phyloP scores from a whole-genome alignment of 495 filamentous ascomycete species.

The Hypoxylon fragiforme region DNA sequence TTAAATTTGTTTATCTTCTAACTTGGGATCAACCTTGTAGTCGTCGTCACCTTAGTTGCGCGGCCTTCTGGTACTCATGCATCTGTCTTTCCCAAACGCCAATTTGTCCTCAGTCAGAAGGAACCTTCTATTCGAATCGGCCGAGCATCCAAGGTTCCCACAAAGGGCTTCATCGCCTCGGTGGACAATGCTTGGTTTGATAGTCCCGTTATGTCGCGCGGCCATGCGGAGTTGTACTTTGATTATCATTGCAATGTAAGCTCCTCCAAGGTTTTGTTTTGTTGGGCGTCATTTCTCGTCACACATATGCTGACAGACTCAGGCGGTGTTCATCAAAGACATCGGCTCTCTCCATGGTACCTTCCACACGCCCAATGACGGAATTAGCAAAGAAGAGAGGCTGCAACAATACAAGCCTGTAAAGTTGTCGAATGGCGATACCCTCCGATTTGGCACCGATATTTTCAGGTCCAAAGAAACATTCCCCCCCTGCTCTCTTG shows the following conservation, averaged over 20 bases:
- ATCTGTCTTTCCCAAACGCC: constrained; percentile 28
- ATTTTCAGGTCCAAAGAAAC: constrained; percentile 44
- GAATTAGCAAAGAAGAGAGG: constrained; percentile 18
- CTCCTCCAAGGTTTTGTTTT: neutral
- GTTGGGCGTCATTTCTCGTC: neutral
- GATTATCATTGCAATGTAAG: constrained; percentile 35
- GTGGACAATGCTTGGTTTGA: constrained; percentile 74
- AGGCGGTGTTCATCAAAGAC: constrained; percentile 52
- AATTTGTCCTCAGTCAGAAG: constrained; percentile 33
- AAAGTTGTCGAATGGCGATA: constrained; percentile 44
- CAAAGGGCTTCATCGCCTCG: constrained; percentile 43
- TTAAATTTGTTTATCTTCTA: no score
- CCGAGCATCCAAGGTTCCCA: constrained; percentile 42
- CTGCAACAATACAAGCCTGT: constrained; percentile 11
- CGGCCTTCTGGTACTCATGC: constrained; percentile 3
- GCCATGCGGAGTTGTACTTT: constrained; percentile 66
- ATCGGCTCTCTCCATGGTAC: constrained; percentile 63
- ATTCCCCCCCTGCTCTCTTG: constrained; percentile 46
- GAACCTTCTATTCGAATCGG: constrained; percentile 40
- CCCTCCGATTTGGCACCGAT: constrained; percentile 50
- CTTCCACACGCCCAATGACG: constrained; percentile 42
- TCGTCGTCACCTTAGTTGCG: constrained; percentile 25
- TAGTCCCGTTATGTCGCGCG: constrained; percentile 78
- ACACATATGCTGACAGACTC: constrained; percentile 23
- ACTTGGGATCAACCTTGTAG: constrained; percentile 9